Conservation (phyloP, 2,329 filamentous ascomycete species). For the Xylogone sp. region DNA sequence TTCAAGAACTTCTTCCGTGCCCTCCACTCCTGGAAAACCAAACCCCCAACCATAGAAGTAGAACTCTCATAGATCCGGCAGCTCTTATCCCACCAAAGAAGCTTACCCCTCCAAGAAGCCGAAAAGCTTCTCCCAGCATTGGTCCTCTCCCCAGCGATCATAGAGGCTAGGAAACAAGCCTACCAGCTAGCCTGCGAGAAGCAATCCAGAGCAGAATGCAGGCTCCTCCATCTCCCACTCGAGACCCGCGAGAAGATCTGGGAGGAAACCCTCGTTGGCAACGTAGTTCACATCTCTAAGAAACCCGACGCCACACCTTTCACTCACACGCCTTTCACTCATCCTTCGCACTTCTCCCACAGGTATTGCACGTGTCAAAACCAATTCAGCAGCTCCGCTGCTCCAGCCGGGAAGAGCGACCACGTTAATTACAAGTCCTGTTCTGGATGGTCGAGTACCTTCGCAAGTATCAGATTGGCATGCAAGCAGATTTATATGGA, state of each 20-base stretch:
- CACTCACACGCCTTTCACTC: too few species aligned
- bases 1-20: too few species aligned
- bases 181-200: conserved; percentile 3
- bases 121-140: background rate
- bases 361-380: conserved; percentile 4
- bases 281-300: conserved; percentile 13
- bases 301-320: conserved; percentile 4
- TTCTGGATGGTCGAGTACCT: conserved; percentile 2
- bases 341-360: conserved; percentile 11
- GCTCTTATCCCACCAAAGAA: too few species aligned
- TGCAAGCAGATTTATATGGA: conserved; percentile 18
- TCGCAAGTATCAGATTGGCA: conserved; percentile 6
- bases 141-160: background rate
- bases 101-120: too few species aligned
- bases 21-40: too few species aligned
- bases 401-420: conserved; percentile 11
- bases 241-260: conserved; percentile 16
- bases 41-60: background rate
- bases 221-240: conserved; percentile 7
- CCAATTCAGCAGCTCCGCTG: conserved; percentile 5
- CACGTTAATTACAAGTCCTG: conserved; percentile 9
- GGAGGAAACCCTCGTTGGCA: conserved; percentile 6
- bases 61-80: too few species aligned
- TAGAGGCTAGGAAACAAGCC: background rate
- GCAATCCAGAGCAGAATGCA: conserved; percentile 7